A percentile compares a stretch with the other conserved stretches of the same genome.
Evolutionary conservation across 345 rosid species (phyloP).

Genomic region (Lumnitzera racemosa): DNA sequence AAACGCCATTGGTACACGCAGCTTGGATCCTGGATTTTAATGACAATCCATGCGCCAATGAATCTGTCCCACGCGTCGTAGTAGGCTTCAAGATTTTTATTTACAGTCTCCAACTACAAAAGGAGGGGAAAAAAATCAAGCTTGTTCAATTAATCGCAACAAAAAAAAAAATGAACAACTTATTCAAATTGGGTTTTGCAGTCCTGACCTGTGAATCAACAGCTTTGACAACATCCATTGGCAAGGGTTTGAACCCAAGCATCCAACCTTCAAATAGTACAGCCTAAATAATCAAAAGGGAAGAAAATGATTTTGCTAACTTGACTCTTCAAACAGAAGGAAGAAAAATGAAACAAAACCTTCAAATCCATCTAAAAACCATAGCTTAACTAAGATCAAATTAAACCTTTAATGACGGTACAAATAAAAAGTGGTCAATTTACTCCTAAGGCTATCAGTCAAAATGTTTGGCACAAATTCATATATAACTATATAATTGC

Average conservation of each 20-base stretch:
- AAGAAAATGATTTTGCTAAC: background rate
- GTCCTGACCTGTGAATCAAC: constrained; percentile 79
- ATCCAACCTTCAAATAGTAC: constrained; percentile 96
- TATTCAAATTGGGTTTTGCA: background rate
- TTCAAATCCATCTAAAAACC: too few species aligned
- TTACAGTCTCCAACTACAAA: constrained; percentile 64
- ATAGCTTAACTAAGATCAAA: too few species aligned
- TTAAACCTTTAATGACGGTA: too few species aligned
- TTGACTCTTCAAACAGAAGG: too few species aligned
- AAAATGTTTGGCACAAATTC: too few species aligned
- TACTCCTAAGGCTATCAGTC: too few species aligned
- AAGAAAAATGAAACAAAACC: too few species aligned
- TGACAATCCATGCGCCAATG: constrained; percentile 70
- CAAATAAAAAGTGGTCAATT: too few species aligned
- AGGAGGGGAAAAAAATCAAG: background rate
- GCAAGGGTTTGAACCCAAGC: constrained; percentile 89
- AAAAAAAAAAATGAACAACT: background rate
- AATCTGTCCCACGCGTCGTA: constrained; percentile 90
- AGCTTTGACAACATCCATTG: constrained; percentile 48
- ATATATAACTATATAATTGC: too few species aligned
- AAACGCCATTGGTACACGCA: constrained; percentile 91
- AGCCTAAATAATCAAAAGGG: constrained; percentile 37
- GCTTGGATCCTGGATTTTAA: constrained; percentile 82
- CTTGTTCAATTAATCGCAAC: background rate
- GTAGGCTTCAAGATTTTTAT: constrained; percentile 80